Base-by-base conservation (phyloP, 345 rosid genomes). In the Euphorbia pulcherrima region DNA sequence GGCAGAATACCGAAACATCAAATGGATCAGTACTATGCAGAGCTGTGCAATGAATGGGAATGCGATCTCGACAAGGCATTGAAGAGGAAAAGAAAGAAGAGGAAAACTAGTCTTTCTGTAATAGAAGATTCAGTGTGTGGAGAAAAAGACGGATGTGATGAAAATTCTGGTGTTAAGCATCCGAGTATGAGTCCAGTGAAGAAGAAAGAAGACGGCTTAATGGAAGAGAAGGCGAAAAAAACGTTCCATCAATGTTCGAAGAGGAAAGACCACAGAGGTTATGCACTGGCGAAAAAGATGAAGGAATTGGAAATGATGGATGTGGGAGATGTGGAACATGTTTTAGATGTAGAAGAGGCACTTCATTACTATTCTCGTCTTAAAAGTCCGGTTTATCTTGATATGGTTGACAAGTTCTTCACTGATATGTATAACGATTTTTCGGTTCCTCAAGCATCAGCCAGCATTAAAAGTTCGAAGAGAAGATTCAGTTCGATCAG, bases 381-480 rank as follows among this genome's bases (percentile, higher is more conserved):
- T 58, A 83, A 71, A 77, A 90, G 98, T 63, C 97, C 98, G 0
- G 90, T 83, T 1, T 90, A 93, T 64, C 84, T 86, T 40, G 96
- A 83, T 73, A 86, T 93, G 56, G 98, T 89, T 27, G 91, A 90
- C 82, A 80, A 73, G 69, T 94, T 94, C 83, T 90, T 93, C 81
- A 79, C 75, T 33, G 90, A 88, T 53, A 86, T 91, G 91, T 84
- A 85, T 73, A 71, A 80, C n/a, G 97, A 94, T 71, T 79, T 87
- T 81, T 77, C 89, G 41, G 78, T 67, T 68, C 84, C 91, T 0
- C 88, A 68, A 53, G 68, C 84, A 41, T 21, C 86, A 60, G 74
- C 70, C 40, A 80, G 68, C 70, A 68, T 71, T 79, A 81, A 68
- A 59, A 74, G 70, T 37, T 86, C 92, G 29, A 85, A 79, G 69